A percentile compares a stretch with the other conserved stretches of the same genome.
These are phyloP conservation scores for Sugiyamaella japonica DNA, from an alignment of 1,139 yeast genomes.

Conservation along the genomic window DNA sequence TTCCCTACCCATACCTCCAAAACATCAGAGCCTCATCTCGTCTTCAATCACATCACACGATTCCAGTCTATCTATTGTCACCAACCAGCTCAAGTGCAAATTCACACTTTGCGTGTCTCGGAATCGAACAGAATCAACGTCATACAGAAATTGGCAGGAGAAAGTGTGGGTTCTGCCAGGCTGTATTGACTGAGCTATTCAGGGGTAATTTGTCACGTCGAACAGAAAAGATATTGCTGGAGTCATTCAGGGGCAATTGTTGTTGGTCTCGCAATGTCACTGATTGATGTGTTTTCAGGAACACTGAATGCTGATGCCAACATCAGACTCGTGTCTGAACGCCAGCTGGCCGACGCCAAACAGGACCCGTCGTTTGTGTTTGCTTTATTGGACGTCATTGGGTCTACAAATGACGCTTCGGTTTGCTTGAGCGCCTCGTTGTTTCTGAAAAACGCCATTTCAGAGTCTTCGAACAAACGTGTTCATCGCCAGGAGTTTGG, in stretches of 20 bases:
- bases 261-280: slow-evolving; percentile 10
- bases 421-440: slow-evolving; percentile 22
- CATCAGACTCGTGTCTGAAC: slow-evolving; percentile 22
- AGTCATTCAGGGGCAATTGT: too few species aligned
- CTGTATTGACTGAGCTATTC: too few species aligned
- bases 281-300: slow-evolving; percentile 19
- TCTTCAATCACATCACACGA: too few species aligned
- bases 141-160: too few species aligned
- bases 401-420: slow-evolving; percentile 6
- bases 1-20: too few species aligned
- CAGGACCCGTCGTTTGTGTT: slow-evolving; percentile 14
- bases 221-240: too few species aligned
- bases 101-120: too few species aligned
- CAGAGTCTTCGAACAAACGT: slow-evolving; percentile 5
- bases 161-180: too few species aligned
- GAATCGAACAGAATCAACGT: background rate
- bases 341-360: slow-evolving; percentile 13
- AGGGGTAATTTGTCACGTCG: too few species aligned
- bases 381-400: slow-evolving; percentile 20
- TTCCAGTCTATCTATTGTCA: too few species aligned
- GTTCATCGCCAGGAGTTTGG: background rate
- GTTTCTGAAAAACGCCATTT: slow-evolving; percentile 22
- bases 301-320: slow-evolving; percentile 21
- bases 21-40: too few species aligned
- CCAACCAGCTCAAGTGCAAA: too few species aligned